Conservation (phyloP, 257 asterid genomes). For the Salvia splendens region DNA sequence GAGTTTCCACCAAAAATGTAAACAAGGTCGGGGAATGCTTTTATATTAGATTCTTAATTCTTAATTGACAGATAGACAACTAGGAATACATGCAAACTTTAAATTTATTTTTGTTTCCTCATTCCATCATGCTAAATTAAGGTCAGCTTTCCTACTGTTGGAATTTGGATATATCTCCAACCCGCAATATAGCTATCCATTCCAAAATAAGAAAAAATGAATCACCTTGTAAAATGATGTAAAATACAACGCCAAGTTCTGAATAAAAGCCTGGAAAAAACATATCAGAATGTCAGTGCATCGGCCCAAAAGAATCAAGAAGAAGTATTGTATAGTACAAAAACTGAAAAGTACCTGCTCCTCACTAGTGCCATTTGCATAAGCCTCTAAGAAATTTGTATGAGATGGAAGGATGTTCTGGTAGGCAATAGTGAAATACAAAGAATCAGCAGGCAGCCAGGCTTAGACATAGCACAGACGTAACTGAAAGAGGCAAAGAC, state of each 20-base stretch:
- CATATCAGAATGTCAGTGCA: constrained; percentile 21
- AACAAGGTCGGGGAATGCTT: not conserved
- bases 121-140: not conserved
- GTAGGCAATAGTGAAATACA: constrained; percentile 24
- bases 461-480: not conserved
- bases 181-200: not conserved
- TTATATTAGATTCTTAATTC: not conserved
- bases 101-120: not conserved
- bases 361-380: constrained; percentile 78
- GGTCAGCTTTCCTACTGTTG: not conserved
- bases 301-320: not conserved
- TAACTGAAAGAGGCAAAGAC: constrained; percentile 16
- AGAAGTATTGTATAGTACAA: not conserved
- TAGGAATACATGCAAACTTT: constrained; percentile 1
- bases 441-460: constrained; percentile 27
- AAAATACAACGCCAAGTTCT: constrained; percentile 90
- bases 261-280: constrained; percentile 80
- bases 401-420: constrained; percentile 67
- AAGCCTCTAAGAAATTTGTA: constrained; percentile 76
- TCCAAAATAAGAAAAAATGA: constrained; percentile 1
- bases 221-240: constrained; percentile 91
- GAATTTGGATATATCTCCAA: not conserved
- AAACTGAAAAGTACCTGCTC: constrained; percentile 71
- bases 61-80: not conserved
- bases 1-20: not conserved